Evolutionary conservation across 208 protist species (phyloP).

Genomic region (Trypanosoma avium): DNA sequence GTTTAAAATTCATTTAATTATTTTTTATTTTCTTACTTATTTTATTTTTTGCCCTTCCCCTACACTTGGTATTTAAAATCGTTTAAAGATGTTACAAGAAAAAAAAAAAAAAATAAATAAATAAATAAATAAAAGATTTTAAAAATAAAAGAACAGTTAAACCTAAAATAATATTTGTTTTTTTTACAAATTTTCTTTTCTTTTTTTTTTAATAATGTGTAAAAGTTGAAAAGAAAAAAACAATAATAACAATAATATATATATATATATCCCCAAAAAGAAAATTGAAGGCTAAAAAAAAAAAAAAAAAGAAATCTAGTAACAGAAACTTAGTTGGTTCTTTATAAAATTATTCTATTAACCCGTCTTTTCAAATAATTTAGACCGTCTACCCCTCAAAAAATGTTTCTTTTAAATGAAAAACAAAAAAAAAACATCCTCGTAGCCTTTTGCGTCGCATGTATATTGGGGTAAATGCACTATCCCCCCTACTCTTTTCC

Average conservation of each 20-base stretch:
- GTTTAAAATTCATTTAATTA: conserved; percentile 15
- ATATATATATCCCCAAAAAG: neutral
- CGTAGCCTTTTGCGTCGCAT: neutral
- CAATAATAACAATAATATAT: neutral
- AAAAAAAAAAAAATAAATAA: conserved; percentile 4
- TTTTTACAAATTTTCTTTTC: too few species aligned
- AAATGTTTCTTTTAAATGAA: neutral
- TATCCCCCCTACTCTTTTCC: too few species aligned
- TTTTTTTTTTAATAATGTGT: neutral
- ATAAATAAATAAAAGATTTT: neutral
- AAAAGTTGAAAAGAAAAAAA: conserved; percentile 5
- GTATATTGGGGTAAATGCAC: neutral
- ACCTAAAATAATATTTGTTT: neutral
- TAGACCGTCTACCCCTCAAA: too few species aligned
- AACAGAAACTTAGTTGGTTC: too few species aligned
- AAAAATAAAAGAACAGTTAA: neutral
- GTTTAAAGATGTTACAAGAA: neutral
- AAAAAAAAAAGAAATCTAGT: too few species aligned
- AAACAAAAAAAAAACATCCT: neutral
- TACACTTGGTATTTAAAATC: too few species aligned
- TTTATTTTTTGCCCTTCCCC: neutral
- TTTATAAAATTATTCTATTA: too few species aligned
- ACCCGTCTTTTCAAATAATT: too few species aligned
- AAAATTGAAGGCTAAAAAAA: neutral
- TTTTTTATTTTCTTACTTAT: neutral